A percentile compares a stretch with the other conserved stretches of the same genome.
Conservation (phyloP, 139 green algal species). For the Eudorina sp. region DNA sequence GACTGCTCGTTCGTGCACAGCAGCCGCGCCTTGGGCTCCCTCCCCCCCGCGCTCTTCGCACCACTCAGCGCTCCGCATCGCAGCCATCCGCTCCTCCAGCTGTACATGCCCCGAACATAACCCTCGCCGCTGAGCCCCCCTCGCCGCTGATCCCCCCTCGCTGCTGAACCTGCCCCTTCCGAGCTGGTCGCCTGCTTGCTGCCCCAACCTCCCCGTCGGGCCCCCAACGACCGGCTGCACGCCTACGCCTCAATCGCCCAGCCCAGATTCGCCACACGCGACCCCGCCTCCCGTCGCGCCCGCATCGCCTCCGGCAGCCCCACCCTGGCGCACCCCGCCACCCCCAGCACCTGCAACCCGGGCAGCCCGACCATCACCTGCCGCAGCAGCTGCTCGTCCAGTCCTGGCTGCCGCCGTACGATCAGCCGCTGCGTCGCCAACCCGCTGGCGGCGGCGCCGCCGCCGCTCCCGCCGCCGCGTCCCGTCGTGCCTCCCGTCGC, state of each 20-base stretch:
- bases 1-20: too few relatives aligned
- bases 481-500: neutral
- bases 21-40: too few relatives aligned
- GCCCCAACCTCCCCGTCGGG: too few relatives aligned
- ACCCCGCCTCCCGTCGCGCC: neutral
- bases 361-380: neutral
- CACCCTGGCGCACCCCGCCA: neutral
- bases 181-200: too few relatives aligned
- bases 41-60: too few relatives aligned
- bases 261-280: neutral
- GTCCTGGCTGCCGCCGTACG: constrained; percentile 19
- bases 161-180: too few relatives aligned
- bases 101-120: too few relatives aligned
- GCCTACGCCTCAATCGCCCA: constrained; percentile 7
- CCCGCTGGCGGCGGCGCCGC: neutral
- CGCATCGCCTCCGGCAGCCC: neutral
- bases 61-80: too few relatives aligned
- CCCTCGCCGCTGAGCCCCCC: too few relatives aligned
- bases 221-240: too few relatives aligned
- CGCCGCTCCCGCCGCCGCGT: neutral
- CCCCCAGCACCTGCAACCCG: constrained; percentile 6
- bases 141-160: too few relatives aligned
- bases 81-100: too few relatives aligned
- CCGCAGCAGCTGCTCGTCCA: neutral
- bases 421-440: constrained; percentile 13